These are phyloP conservation scores for Penicillium olsonii DNA, from an alignment of 2,329 filamentous ascomycete species.

Conservation along the genomic window DNA sequence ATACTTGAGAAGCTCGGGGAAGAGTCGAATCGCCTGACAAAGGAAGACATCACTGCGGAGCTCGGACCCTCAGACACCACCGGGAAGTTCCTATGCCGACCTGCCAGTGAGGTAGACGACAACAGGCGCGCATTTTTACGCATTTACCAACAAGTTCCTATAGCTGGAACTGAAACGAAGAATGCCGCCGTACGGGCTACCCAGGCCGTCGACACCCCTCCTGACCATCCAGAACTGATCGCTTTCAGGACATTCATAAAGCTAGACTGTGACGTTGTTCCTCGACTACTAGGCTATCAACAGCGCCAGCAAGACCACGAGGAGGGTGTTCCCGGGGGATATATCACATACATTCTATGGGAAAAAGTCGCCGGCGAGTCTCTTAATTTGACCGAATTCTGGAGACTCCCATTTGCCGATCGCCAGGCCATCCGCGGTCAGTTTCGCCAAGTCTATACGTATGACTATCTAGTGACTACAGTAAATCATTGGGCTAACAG, in stretches of 20 bases:
- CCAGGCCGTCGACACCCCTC: slow-evolving; percentile 1
- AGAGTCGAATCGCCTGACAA: neutral
- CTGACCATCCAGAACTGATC: slow-evolving; percentile 2
- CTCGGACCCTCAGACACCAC: neutral
- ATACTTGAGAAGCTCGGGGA: slow-evolving; percentile 6
- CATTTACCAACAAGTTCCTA: slow-evolving; percentile 7
- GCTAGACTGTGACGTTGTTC: slow-evolving; percentile 3
- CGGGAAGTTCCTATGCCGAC: slow-evolving; percentile 5
- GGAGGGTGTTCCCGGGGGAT: slow-evolving; percentile 2
- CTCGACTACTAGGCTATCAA: slow-evolving; percentile 6
- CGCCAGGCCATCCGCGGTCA: slow-evolving; percentile 5
- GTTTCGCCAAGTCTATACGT: slow-evolving; percentile 6
- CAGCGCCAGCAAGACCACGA: slow-evolving; percentile 1
- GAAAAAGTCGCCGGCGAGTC: slow-evolving; percentile 5
- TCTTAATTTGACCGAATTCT: slow-evolving; percentile 5
- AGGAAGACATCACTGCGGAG: neutral
- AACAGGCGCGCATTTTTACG: slow-evolving; percentile 6
- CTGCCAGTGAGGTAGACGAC: slow-evolving; percentile 1
- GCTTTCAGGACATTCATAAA: neutral
- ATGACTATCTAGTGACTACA: neutral
- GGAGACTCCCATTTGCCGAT: slow-evolving; percentile 4
- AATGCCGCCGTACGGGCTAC: neutral
- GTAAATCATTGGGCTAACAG: neutral
- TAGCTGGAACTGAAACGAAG: slow-evolving; percentile 4
- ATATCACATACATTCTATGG: slow-evolving; percentile 6